Percentiles rank a stretch among this genome's conserved stretches.
Evolutionary conservation across 2,329 filamentous ascomycete species (phyloP).

Genomic region (Exserohilum turcica): DNA sequence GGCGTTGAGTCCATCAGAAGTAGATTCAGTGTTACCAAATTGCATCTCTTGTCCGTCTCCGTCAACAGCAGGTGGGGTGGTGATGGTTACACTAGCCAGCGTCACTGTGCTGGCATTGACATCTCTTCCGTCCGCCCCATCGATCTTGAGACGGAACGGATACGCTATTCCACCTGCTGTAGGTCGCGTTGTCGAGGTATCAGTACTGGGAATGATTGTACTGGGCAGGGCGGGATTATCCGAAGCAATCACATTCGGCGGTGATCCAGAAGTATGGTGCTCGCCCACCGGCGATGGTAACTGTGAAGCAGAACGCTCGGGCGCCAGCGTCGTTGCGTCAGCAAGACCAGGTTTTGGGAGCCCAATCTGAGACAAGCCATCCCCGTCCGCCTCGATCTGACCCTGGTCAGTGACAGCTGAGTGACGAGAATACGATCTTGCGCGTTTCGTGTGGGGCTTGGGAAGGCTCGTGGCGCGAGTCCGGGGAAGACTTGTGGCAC

Average conservation of each 20-base stretch:
- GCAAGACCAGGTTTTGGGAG: conserved; percentile 30
- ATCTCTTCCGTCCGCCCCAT: conserved; percentile 44
- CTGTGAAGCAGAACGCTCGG: conserved; percentile 34
- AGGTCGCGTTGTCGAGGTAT: conserved; percentile 64
- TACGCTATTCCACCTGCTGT: conserved; percentile 72
- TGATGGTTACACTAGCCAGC: conserved; percentile 51
- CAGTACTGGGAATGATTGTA: conserved; percentile 54
- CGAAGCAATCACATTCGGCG: conserved; percentile 28
- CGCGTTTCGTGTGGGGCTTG: conserved; percentile 12
- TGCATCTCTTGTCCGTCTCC: conserved; percentile 22
- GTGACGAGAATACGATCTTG: conserved; percentile 38
- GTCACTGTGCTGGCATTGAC: conserved; percentile 74
- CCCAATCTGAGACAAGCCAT: conserved; percentile 30
- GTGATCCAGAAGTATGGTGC: not conserved
- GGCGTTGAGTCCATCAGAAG: conserved; percentile 6
- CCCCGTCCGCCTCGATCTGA: conserved; percentile 29
- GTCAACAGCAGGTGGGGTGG: conserved; percentile 26
- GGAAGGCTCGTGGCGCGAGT: conserved; percentile 4
- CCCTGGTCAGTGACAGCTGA: conserved; percentile 42
- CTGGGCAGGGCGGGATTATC: conserved; percentile 33
- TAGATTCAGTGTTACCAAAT: conserved; percentile 5
- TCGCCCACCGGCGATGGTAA: conserved; percentile 25
- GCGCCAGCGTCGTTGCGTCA: conserved; percentile 36
- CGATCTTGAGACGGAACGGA: conserved; percentile 70
- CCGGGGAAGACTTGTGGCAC: conserved; percentile 9